Conservation (phyloP, 306 rosid genomes). For the Betula pendula region DNA sequence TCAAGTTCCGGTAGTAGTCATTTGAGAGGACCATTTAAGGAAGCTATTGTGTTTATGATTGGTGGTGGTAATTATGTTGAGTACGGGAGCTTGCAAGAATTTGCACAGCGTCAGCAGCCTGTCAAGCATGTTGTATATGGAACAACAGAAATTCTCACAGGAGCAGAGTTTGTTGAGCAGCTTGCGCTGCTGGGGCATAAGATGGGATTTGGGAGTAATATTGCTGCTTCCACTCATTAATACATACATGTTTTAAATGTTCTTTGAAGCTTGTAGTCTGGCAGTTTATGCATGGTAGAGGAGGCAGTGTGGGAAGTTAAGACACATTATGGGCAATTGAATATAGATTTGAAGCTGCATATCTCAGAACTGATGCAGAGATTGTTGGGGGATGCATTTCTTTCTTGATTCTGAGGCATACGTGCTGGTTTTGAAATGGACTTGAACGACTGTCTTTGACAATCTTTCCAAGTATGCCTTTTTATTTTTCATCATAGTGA, state of each 20-base stretch:
- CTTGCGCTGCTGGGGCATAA: constrained; percentile 79
- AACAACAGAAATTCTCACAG: constrained; percentile 89
- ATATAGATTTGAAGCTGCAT: constrained; percentile 24
- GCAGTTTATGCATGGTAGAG: constrained; percentile 27
- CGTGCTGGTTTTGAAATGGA: constrained; percentile 23
- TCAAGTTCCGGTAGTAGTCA: constrained; percentile 77
- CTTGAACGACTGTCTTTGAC: not conserved
- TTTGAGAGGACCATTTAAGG: constrained; percentile 91
- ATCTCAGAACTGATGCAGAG: constrained; percentile 26
- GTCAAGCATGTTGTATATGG: constrained; percentile 84
- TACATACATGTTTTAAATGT: constrained; percentile 16
- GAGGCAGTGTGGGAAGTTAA: constrained; percentile 21
- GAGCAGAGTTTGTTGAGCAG: constrained; percentile 90
- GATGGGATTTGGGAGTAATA: constrained; percentile 79
- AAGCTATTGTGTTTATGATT: constrained; percentile 91
- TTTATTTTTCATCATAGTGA: constrained; percentile 25
- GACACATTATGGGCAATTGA: constrained; percentile 20
- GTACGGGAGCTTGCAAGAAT: constrained; percentile 86
- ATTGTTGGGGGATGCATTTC: constrained; percentile 16
- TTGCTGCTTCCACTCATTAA: constrained; percentile 56
- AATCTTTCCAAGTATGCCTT: constrained; percentile 22
- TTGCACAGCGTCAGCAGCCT: constrained; percentile 77
- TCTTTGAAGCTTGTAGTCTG: constrained; percentile 23
- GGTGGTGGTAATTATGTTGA: constrained; percentile 97
- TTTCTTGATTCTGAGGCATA: constrained; percentile 33